Evolutionary conservation across 2,329 filamentous ascomycete genomes (phyloP).

Genomic region (Ophiostoma sp.): DNA sequence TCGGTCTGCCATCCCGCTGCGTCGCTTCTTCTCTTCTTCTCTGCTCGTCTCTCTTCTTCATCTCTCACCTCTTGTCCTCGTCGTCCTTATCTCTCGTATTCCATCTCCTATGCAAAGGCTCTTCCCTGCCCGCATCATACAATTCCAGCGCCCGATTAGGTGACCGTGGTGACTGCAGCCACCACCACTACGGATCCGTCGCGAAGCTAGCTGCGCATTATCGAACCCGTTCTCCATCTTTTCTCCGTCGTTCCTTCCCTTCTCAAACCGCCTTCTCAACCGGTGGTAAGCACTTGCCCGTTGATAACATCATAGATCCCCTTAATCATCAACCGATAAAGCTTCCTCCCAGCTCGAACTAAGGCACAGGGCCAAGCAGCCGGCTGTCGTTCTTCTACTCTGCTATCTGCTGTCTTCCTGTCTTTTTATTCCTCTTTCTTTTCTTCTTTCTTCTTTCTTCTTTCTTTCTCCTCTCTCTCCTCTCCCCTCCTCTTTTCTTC

Average conservation of each 20-base stretch:
- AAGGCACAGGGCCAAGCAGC: background rate
- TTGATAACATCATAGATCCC: background rate
- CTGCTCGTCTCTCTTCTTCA: background rate
- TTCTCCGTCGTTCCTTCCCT: conserved; percentile 9
- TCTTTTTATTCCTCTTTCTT: background rate
- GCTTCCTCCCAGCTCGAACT: background rate
- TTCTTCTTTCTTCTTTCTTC: background rate
- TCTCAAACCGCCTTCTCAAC: background rate
- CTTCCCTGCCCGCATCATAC: background rate
- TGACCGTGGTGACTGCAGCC: background rate
- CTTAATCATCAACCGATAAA: background rate
- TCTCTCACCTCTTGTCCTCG: background rate
- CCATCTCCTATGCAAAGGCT: no score
- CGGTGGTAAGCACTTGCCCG: conserved; percentile 2
- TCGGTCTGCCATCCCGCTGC: background rate
- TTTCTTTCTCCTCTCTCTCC: background rate
- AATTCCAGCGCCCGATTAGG: background rate
- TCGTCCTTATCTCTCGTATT: background rate
- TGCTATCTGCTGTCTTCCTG: conserved; percentile 5
- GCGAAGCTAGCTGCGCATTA: background rate
- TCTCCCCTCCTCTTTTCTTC: background rate
- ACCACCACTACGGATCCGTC: background rate
- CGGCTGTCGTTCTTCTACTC: background rate
- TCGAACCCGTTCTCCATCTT: conserved; percentile 10
- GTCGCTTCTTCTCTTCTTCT: background rate